Percentiles rank a stretch among this genome's conserved stretches.
Evolutionary conservation across 805 yeast species (phyloP).

Genomic region (Ogataea nakhonphanomensis): DNA sequence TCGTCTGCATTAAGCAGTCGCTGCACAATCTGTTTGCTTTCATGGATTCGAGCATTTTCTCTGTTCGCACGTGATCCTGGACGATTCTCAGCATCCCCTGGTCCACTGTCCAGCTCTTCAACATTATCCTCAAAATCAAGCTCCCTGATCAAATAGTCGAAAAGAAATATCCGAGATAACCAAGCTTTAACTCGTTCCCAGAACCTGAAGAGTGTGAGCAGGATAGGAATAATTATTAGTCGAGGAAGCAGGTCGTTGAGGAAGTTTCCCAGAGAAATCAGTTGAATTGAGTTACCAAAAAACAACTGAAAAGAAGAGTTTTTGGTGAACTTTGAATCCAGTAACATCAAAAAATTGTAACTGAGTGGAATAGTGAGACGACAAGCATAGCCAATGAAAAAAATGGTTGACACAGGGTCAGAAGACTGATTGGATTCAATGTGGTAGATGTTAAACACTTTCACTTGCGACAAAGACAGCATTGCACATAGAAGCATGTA

Average conservation of each 20-base stretch:
- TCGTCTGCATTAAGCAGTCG: slow-evolving; percentile 17
- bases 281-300: slow-evolving; percentile 69
- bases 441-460: slow-evolving; percentile 73
- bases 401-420: slow-evolving; percentile 70
- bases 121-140: slow-evolving; percentile 26
- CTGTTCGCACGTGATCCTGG: slow-evolving; percentile 13
- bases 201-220: slow-evolving; percentile 60
- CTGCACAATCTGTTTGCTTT: slow-evolving; percentile 29
- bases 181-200: slow-evolving; percentile 54
- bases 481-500: slow-evolving; percentile 71
- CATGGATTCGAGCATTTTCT: slow-evolving; percentile 24
- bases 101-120: not conserved
- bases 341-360: slow-evolving; percentile 70
- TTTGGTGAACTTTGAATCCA: slow-evolving; percentile 35
- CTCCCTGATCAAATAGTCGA: slow-evolving; percentile 33
- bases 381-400: slow-evolving; percentile 76
- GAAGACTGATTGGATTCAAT: slow-evolving; percentile 62
- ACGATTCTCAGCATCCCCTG: slow-evolving; percentile 16
- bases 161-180: slow-evolving; percentile 27
- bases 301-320: slow-evolving; percentile 62
- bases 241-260: slow-evolving; percentile 77
- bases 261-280: slow-evolving; percentile 69
- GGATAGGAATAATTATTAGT: slow-evolving; percentile 65
- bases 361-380: slow-evolving; percentile 79
- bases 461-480: slow-evolving; percentile 61